A percentile compares a stretch with the other conserved stretches of the same genome.
Evolutionary conservation across 139 green algal genomes (phyloP).

Genomic region (Tetradesmus obliquus): DNA sequence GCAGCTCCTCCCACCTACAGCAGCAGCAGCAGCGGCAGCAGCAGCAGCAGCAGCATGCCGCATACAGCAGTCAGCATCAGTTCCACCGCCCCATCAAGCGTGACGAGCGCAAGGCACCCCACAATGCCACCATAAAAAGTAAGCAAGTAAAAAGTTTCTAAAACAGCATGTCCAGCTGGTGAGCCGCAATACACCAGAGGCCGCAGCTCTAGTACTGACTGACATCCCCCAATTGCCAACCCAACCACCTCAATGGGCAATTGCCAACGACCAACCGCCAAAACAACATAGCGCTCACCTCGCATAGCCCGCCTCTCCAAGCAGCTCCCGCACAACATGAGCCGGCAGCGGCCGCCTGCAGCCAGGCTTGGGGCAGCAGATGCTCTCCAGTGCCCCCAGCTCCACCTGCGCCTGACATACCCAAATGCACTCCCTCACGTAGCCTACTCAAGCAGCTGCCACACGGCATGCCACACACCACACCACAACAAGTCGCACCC

Average conservation of each 20-base stretch:
- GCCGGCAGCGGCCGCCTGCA: constrained; percentile 69
- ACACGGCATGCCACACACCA: no score
- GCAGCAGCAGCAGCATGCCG: background rate
- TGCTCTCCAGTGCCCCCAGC: constrained; percentile 67
- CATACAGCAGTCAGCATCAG: background rate
- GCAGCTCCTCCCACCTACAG: constrained; percentile 76
- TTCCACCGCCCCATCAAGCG: background rate
- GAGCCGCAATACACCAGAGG: no score
- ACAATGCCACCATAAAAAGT: no score
- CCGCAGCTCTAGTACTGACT: no score
- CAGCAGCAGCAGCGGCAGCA: background rate
- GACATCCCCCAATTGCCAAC: no score
- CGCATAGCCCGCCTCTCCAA: background rate
- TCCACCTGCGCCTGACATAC: constrained; percentile 70
- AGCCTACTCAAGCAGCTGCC: background rate
- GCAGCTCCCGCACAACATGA: constrained; percentile 51
- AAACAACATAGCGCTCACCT: background rate
- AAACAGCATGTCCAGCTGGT: no score
- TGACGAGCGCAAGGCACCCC: no score
- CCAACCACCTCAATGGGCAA: no score
- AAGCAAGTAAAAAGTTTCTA: no score
- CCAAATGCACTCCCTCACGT: no score
- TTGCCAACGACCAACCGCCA: no score
- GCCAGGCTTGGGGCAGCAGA: constrained; percentile 77
- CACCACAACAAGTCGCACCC: no score